Evolutionary conservation across 2,329 filamentous ascomycete species (phyloP).

Genomic region (Colletotrichum liriopes): DNA sequence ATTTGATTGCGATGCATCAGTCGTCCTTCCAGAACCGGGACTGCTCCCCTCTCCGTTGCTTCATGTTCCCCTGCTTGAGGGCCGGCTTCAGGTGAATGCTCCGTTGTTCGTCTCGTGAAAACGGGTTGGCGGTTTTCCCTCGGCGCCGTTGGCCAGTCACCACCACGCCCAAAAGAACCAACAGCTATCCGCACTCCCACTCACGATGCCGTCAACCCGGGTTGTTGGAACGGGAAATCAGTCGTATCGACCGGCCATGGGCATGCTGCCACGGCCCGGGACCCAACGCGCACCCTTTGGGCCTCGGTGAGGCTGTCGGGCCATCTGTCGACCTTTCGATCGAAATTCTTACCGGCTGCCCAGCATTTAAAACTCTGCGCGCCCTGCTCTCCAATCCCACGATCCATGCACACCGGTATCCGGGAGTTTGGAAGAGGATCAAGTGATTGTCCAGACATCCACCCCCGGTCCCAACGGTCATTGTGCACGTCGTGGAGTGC

Average conservation of each 20-base stretch:
- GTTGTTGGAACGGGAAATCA: constrained; percentile 19
- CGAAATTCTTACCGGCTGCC: background rate
- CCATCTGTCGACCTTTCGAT: constrained; percentile 19
- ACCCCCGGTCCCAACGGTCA: constrained; percentile 18
- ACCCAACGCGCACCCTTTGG: background rate
- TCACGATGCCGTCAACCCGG: constrained; percentile 20
- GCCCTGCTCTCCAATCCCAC: constrained; percentile 5
- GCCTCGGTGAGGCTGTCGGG: background rate
- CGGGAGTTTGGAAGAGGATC: constrained; percentile 24
- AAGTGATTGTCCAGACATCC: constrained; percentile 4
- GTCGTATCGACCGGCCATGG: background rate
- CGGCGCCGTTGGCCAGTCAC: constrained; percentile 13
- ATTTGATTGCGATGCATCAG: constrained; percentile 34
- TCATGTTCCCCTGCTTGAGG: background rate
- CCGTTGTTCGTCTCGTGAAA: constrained; percentile 8
- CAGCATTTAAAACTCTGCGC: background rate
- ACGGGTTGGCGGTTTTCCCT: constrained; percentile 2
- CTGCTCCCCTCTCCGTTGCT: background rate
- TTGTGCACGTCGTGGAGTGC: background rate
- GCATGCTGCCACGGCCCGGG: background rate
- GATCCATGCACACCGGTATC: constrained; percentile 37
- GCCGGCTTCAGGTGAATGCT: constrained; percentile 22
- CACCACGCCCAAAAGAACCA: constrained; percentile 12
- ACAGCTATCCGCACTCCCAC: constrained; percentile 24
- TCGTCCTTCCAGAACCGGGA: background rate